A percentile compares a stretch with the other conserved stretches of the same genome.
Conservation (phyloP, 768 basidiomycete species). For the Clitopilus hobsonii region DNA sequence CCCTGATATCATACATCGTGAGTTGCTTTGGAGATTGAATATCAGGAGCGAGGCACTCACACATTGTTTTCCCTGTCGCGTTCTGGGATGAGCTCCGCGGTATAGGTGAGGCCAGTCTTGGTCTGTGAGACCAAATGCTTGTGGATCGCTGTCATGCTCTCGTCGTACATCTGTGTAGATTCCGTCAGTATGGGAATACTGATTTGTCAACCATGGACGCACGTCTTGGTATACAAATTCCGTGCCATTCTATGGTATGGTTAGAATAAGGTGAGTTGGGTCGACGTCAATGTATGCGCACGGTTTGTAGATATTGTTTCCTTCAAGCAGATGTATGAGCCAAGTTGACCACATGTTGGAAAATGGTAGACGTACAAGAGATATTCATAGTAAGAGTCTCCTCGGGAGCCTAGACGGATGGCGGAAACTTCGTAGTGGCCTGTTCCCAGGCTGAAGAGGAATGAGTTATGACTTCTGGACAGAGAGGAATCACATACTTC, state of each 20-base stretch:
- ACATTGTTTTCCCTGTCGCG: conserved; percentile 30
- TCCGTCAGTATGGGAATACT: background rate
- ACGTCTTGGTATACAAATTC: conserved; percentile 78
- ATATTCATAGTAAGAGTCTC: conserved; percentile 94
- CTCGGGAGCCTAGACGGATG: conserved; percentile 87
- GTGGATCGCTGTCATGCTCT: conserved; percentile 81
- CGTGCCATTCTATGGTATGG: conserved; percentile 49
- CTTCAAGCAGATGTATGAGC: conserved; percentile 21
- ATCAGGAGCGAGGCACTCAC: conserved; percentile 17
- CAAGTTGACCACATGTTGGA: background rate
- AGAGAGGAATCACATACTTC: too few species aligned
- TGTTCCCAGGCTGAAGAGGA: conserved; percentile 21
- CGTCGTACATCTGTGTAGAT: conserved; percentile 75
- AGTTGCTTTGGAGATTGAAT: too few species aligned
- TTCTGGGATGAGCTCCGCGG: conserved; percentile 75
- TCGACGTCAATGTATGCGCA: conserved; percentile 16
- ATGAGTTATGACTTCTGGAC: too few species aligned
- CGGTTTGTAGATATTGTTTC: conserved; percentile 83
- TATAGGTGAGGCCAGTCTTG: conserved; percentile 63
- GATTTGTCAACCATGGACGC: conserved; percentile 13
- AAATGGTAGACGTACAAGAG: conserved; percentile 49
- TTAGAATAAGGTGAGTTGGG: background rate
- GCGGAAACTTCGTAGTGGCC: conserved; percentile 49
- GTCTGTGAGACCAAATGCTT: conserved; percentile 61
- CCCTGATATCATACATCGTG: too few species aligned